Conservation (phyloP, 2,329 filamentous ascomycete genomes). For the Cytospora schulzeri region DNA sequence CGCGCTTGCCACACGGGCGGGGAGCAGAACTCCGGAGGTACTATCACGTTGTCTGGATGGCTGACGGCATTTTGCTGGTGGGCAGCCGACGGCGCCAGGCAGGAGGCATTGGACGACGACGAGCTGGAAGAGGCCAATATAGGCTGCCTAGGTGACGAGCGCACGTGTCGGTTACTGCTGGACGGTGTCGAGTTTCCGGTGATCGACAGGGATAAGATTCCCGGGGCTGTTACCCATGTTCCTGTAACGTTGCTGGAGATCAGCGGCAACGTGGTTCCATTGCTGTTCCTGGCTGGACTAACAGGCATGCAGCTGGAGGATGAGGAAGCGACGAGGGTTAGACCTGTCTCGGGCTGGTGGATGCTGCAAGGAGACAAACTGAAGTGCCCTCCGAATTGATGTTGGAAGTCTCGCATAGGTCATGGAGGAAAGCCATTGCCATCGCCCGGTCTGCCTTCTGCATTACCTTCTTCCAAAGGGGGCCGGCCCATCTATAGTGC, state of each 20-base stretch:
- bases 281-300: background rate
- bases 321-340: background rate
- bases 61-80: slow-evolving; percentile 40
- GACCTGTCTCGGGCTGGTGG: background rate
- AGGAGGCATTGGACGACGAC: background rate
- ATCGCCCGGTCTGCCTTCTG: too few relatives aligned
- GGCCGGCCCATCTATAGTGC: too few relatives aligned
- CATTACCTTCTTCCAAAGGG: too few relatives aligned
- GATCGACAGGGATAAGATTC: background rate
- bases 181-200: background rate
- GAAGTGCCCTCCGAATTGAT: too few relatives aligned
- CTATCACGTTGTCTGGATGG: slow-evolving; percentile 37
- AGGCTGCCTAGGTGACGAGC: background rate
- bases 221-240: background rate
- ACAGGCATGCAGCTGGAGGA: background rate
- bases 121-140: slow-evolving; percentile 30
- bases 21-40: slow-evolving; percentile 35
- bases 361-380: too few relatives aligned
- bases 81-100: slow-evolving; percentile 31
- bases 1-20: slow-evolving; percentile 33
- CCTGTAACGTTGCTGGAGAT: background rate
- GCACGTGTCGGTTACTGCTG: background rate
- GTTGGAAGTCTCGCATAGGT: too few relatives aligned
- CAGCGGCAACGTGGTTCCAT: background rate
- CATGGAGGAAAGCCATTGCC: too few relatives aligned